Percentiles rank a stretch among this genome's conserved stretches.
Evolutionary conservation across 176 grass and related monocot species (phyloP).

Genomic region (Triticum turgidum): DNA sequence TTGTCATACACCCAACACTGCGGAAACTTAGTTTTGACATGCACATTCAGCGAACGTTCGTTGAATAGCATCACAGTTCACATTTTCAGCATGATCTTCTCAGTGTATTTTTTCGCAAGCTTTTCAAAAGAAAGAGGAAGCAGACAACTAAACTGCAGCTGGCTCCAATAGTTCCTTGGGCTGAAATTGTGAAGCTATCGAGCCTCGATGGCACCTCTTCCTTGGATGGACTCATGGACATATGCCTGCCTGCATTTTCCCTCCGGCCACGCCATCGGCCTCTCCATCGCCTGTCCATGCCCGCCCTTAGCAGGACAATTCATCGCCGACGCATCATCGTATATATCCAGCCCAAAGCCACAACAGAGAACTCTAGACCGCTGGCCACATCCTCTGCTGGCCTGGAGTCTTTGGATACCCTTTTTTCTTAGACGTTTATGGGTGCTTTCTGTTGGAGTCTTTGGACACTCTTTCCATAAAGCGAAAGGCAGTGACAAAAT

Average conservation of each 20-base stretch:
- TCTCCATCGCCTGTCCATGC: no score
- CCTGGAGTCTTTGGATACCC: neutral
- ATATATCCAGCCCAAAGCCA: neutral
- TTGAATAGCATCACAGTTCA: no score
- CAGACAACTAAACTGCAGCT: neutral
- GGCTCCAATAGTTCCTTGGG: no score
- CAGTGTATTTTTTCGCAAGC: neutral
- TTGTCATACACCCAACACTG: no score
- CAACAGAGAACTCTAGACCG: neutral
- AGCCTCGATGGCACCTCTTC: no score
- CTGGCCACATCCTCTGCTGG: no score
- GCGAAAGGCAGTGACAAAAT: neutral
- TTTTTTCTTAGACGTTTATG: no score
- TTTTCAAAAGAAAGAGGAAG: neutral
- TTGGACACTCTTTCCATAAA: neutral
- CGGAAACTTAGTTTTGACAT: no score
- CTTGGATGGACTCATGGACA: no score
- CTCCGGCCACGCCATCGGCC: neutral
- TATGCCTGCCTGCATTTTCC: neutral
- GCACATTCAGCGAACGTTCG: no score
- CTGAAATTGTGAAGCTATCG: neutral
- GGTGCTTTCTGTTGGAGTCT: neutral
- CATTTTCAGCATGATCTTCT: neutral
- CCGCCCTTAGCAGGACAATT: neutral
- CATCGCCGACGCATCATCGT: neutral